Evolutionary conservation across 2,329 filamentous ascomycete genomes (phyloP).

Genomic region (Huntiella savannae): DNA sequence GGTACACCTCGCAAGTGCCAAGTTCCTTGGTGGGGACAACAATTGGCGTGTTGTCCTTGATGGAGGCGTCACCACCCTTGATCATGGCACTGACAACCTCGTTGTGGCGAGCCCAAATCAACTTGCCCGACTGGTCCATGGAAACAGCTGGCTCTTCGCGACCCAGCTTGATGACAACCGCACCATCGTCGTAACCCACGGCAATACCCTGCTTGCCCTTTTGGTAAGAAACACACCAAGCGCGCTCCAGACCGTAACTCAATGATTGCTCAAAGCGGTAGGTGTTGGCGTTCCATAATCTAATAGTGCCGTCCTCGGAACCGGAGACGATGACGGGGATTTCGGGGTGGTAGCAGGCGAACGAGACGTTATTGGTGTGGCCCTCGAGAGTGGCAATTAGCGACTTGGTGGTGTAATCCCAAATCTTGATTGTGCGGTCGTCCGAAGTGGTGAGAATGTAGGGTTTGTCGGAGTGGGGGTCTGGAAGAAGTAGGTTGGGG

Average conservation of each 20-base stretch:
- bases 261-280: constrained; percentile 90
- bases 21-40: constrained; percentile 82
- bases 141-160: constrained; percentile 93
- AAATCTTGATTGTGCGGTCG: constrained; percentile 91
- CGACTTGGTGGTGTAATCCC: constrained; percentile 98
- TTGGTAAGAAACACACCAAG: constrained; percentile 95
- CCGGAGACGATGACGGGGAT: constrained; percentile 93
- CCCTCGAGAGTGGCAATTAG: constrained; percentile 92
- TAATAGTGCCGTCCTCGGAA: constrained; percentile 91
- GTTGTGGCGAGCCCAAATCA: constrained; percentile 90
- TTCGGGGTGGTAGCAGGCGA: constrained; percentile 94
- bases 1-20: constrained; percentile 90
- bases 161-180: constrained; percentile 93
- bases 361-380: constrained; percentile 94
- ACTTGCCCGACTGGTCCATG: constrained; percentile 89
- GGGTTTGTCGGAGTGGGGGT: constrained; percentile 52
- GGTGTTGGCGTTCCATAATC: constrained; percentile 97
- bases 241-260: constrained; percentile 86
- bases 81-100: constrained; percentile 91
- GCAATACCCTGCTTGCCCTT: constrained; percentile 86
- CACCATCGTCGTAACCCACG: constrained; percentile 92
- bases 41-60: constrained; percentile 82
- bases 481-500: not conserved
- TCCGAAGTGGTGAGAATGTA: constrained; percentile 95
- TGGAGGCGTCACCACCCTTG: constrained; percentile 61